A percentile compares a stretch with the other conserved stretches of the same genome.
Evolutionary conservation across 1,139 yeast genomes (phyloP).

Genomic region (Pichia sp.): DNA sequence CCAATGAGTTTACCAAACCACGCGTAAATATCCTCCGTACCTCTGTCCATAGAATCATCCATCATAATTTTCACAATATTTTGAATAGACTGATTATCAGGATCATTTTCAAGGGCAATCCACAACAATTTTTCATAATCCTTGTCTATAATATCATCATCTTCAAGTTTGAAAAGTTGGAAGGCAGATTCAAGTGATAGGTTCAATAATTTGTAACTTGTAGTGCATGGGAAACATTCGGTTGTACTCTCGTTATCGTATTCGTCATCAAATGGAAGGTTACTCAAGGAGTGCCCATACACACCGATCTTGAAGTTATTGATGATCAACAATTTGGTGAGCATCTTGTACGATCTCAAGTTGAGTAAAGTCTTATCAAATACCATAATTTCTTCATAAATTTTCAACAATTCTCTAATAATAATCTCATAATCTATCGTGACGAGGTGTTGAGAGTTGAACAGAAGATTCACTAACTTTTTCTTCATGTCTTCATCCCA

Average conservation of each 20-base stretch:
- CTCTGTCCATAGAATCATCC: conserved; percentile 22
- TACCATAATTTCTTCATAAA: conserved; percentile 28
- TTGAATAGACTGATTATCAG: conserved; percentile 25
- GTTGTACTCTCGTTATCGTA: conserved; percentile 21
- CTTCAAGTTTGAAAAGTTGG: conserved; percentile 31
- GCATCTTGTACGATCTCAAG: conserved; percentile 13
- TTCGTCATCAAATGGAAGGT: conserved; percentile 22
- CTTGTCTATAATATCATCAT: conserved; percentile 25
- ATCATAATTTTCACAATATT: conserved; percentile 25
- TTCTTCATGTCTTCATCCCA: conserved; percentile 18
- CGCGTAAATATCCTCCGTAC: conserved; percentile 9
- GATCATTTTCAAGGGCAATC: conserved; percentile 34
- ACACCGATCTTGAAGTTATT: conserved; percentile 27
- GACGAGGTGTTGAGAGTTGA: conserved; percentile 17
- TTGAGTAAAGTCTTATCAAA: conserved; percentile 26
- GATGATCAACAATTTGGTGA: conserved; percentile 22
- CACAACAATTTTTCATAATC: conserved; percentile 34
- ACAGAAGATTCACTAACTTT: conserved; percentile 17
- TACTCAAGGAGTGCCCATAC: conserved; percentile 17
- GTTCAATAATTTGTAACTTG: conserved; percentile 28
- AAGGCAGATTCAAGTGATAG: conserved; percentile 30
- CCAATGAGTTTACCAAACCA: conserved; percentile 35
- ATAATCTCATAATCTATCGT: conserved; percentile 23
- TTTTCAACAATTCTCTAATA: conserved; percentile 27
- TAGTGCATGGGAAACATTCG: conserved; percentile 32